Percentiles rank a stretch among this genome's conserved stretches.
Evolutionary conservation across 345 rosid species (phyloP).

Genomic region (Turnera subulata): DNA sequence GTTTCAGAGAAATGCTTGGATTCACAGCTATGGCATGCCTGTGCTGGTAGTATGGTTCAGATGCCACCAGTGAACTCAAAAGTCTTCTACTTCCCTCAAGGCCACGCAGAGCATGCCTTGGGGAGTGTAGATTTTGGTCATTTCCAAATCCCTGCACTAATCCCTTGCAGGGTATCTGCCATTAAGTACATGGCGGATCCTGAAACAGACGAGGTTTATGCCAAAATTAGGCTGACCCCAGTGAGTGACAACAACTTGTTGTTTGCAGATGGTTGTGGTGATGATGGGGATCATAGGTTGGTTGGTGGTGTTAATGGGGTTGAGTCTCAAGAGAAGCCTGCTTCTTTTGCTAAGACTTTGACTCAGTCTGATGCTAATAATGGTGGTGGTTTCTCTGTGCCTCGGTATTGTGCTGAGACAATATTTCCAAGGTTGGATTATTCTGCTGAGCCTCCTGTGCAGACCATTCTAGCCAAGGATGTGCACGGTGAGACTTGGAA

Average conservation of each 20-base stretch:
- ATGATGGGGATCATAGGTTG: constrained; percentile 31
- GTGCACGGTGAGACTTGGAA: constrained; percentile 89
- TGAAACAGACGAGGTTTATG: constrained; percentile 89
- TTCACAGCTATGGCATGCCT: constrained; percentile 98
- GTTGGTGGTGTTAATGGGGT: constrained; percentile 24
- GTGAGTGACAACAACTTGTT: constrained; percentile 33
- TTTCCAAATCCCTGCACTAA: constrained; percentile 42
- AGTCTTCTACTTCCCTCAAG: constrained; percentile 88
- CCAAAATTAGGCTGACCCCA: constrained; percentile 61
- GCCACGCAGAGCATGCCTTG: constrained; percentile 87
- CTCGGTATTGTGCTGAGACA: constrained; percentile 96
- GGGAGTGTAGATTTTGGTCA: constrained; percentile 51
- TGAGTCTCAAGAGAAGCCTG: constrained; percentile 57
- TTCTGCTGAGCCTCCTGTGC: constrained; percentile 89
- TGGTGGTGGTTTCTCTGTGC: constrained; percentile 98
- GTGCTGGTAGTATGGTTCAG: constrained; percentile 96
- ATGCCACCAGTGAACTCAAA: constrained; percentile 76
- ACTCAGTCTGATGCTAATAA: constrained; percentile 98
- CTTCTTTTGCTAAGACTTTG: constrained; percentile 90
- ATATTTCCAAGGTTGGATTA: constrained; percentile 86
- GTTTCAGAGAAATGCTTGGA: constrained; percentile 60
- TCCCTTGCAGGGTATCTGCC: constrained; percentile 59
- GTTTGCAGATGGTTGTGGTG: constrained; percentile 20
- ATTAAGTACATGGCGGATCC: constrained; percentile 80
- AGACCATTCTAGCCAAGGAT: constrained; percentile 86